Percentiles rank a stretch among this genome's conserved stretches.
phyloP scores from a whole-genome alignment of 2,329 filamentous ascomycete species.

The Fusarium continuum region DNA sequence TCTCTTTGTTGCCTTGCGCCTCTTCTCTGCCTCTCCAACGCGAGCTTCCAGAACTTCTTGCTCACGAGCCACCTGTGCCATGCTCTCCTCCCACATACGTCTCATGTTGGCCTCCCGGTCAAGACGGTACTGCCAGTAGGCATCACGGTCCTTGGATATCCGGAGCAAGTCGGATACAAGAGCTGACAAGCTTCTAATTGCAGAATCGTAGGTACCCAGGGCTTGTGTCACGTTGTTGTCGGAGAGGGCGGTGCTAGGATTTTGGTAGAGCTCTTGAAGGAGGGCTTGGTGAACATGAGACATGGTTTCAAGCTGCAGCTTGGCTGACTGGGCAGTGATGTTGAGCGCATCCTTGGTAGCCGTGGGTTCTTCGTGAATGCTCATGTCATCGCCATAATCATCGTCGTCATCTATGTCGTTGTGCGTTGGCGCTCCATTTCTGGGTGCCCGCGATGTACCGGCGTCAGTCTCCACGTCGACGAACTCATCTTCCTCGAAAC shows the following conservation, averaged over 20 bases:
- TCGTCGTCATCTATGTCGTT: slow-evolving; percentile 73
- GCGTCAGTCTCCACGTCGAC: slow-evolving; percentile 59
- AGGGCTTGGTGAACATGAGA: slow-evolving; percentile 86
- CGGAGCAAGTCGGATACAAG: slow-evolving; percentile 87
- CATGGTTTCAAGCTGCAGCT: slow-evolving; percentile 89
- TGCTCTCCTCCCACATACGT: slow-evolving; percentile 98
- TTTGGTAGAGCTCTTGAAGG: slow-evolving; percentile 71
- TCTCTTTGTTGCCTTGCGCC: slow-evolving; percentile 87
- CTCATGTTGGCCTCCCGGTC: slow-evolving; percentile 92
- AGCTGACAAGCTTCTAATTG: slow-evolving; percentile 85
- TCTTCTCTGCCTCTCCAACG: slow-evolving; percentile 89
- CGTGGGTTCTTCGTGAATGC: slow-evolving; percentile 76
- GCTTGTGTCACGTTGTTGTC: slow-evolving; percentile 82
- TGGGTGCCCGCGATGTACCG: slow-evolving; percentile 50
- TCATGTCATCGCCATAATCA: slow-evolving; percentile 78
- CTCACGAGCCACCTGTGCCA: slow-evolving; percentile 94
- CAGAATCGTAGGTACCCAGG: slow-evolving; percentile 85
- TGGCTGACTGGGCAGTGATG: slow-evolving; percentile 95
- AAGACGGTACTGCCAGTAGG: slow-evolving; percentile 95
- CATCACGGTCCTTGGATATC: slow-evolving; percentile 92
- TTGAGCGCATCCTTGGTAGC: slow-evolving; percentile 93
- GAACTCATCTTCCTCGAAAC: slow-evolving; percentile 63
- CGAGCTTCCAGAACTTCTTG: slow-evolving; percentile 90
- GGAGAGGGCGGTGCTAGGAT: slow-evolving; percentile 76
- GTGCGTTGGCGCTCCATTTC: slow-evolving; percentile 49